phyloP scores from a whole-genome alignment of 805 yeast species.

The Brettanomyces custersianus region DNA sequence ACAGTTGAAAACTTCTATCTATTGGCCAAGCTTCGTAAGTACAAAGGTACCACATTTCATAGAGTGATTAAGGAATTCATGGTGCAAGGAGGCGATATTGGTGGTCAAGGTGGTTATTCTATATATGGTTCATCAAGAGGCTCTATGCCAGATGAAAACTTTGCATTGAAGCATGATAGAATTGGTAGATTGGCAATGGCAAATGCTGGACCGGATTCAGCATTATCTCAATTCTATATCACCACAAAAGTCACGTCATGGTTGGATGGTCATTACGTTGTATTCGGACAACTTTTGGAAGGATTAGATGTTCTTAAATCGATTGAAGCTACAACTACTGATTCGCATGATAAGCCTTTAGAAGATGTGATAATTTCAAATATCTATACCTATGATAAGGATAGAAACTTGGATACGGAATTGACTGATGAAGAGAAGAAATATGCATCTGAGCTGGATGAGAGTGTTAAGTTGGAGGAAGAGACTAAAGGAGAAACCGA shows the following conservation, averaged over 20 bases:
- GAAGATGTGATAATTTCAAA: constrained; percentile 31
- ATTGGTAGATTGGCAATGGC: constrained; percentile 43
- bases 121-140: constrained; percentile 54
- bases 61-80: constrained; percentile 64
- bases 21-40: constrained; percentile 44
- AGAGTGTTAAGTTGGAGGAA: not conserved
- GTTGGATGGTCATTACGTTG: constrained; percentile 61
- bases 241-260: constrained; percentile 42
- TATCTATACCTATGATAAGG: constrained; percentile 6
- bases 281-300: constrained; percentile 66
- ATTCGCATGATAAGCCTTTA: constrained; percentile 31
- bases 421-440: constrained; percentile 2
- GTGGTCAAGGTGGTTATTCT: constrained; percentile 73
- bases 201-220: constrained; percentile 43
- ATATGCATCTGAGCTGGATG: not conserved
- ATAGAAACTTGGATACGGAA: constrained; percentile 1
- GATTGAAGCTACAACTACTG: constrained; percentile 50
- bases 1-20: constrained; percentile 53
- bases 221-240: constrained; percentile 65
- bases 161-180: constrained; percentile 36
- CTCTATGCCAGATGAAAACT: constrained; percentile 66
- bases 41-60: constrained; percentile 49
- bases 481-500: not conserved
- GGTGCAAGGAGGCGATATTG: constrained; percentile 85
- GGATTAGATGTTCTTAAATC: constrained; percentile 56